Evolutionary conservation across 805 yeast species (phyloP).

Genomic region (Ogataea parapolymorpha): DNA sequence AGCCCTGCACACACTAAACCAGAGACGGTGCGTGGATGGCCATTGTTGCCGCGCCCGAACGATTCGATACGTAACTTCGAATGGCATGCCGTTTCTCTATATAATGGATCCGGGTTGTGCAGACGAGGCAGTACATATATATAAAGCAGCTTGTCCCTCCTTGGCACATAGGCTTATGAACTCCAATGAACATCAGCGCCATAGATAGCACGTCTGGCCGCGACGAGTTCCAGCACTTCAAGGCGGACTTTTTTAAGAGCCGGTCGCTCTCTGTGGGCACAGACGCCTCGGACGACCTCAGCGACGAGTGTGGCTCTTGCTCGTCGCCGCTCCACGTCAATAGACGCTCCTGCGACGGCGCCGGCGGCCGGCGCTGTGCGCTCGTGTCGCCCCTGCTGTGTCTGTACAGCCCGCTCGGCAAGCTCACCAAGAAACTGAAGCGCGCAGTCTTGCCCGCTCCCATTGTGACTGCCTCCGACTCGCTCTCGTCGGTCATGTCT

Average conservation of each 20-base stretch:
- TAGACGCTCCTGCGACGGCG: slow-evolving; percentile 9
- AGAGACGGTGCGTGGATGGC: not conserved
- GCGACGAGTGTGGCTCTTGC: slow-evolving; percentile 7
- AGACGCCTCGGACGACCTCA: slow-evolving; percentile 1
- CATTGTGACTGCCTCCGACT: slow-evolving; percentile 10
- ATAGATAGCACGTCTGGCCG: slow-evolving; percentile 1
- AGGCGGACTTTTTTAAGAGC: slow-evolving; percentile 19
- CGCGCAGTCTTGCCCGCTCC: slow-evolving; percentile 11
- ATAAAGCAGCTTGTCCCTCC: slow-evolving; percentile 2
- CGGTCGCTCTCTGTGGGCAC: slow-evolving; percentile 16
- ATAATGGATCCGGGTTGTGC: not conserved
- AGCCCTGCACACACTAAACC: not conserved
- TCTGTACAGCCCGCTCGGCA: slow-evolving; percentile 14
- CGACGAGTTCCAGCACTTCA: slow-evolving; percentile 18
- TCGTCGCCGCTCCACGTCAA: slow-evolving; percentile 9
- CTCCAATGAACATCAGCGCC: slow-evolving; percentile 12
- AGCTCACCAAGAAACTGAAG: slow-evolving; percentile 14
- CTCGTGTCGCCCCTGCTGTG: slow-evolving; percentile 5
- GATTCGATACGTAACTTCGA: not conserved
- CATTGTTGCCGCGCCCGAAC: not conserved
- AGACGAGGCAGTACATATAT: slow-evolving; percentile 1
- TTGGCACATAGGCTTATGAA: slow-evolving; percentile 1
- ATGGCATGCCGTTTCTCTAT: not conserved
- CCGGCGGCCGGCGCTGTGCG: slow-evolving; percentile 6
- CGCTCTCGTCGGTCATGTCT: slow-evolving; percentile 10